Evolutionary conservation across 306 rosid species (phyloP).

Genomic region (Inga oerstediana): DNA sequence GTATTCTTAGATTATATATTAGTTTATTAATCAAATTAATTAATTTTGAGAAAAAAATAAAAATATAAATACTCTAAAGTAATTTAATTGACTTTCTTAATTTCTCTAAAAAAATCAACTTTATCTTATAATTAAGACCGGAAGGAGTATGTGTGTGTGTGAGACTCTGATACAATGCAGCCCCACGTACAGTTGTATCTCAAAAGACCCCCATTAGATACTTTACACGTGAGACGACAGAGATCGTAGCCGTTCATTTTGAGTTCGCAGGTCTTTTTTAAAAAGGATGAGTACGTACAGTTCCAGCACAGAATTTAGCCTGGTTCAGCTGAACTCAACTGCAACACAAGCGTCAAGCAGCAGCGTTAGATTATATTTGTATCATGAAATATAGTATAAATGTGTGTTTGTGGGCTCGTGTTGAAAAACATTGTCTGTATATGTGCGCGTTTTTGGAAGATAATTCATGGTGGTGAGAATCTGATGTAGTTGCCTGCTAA

Average conservation of each 20-base stretch:
- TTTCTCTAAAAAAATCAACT: too few relatives aligned
- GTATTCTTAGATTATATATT: too few relatives aligned
- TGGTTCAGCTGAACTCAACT: slow-evolving; percentile 48
- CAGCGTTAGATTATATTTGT: slow-evolving; percentile 2
- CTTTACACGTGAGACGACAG: not conserved
- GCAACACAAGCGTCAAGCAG: slow-evolving; percentile 35
- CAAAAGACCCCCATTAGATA: slow-evolving; percentile 9
- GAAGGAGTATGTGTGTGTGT: too few relatives aligned
- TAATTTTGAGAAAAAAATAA: too few relatives aligned
- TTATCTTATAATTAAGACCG: too few relatives aligned
- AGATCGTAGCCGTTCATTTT: slow-evolving; percentile 50
- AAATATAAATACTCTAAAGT: too few relatives aligned
- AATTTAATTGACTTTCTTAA: too few relatives aligned
- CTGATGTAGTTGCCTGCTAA: slow-evolving; percentile 29
- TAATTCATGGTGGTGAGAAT: slow-evolving; percentile 35
- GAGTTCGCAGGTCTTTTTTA: slow-evolving; percentile 48
- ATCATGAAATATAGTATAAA: not conserved
- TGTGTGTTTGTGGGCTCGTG: slow-evolving; percentile 4
- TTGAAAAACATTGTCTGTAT: slow-evolving; percentile 34
- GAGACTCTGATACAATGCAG: slow-evolving; percentile 3
- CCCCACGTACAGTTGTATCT: slow-evolving; percentile 9
- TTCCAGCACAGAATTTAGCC: slow-evolving; percentile 49
- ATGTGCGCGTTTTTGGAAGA: slow-evolving; percentile 30
- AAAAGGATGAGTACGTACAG: slow-evolving; percentile 38
- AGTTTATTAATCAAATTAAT: too few relatives aligned